Percentiles rank a stretch among this genome's conserved stretches.
These are phyloP conservation scores for Saccharomyces hybrid DNA, from an alignment of 1,139 yeast genomes.

Conservation along the genomic window DNA sequence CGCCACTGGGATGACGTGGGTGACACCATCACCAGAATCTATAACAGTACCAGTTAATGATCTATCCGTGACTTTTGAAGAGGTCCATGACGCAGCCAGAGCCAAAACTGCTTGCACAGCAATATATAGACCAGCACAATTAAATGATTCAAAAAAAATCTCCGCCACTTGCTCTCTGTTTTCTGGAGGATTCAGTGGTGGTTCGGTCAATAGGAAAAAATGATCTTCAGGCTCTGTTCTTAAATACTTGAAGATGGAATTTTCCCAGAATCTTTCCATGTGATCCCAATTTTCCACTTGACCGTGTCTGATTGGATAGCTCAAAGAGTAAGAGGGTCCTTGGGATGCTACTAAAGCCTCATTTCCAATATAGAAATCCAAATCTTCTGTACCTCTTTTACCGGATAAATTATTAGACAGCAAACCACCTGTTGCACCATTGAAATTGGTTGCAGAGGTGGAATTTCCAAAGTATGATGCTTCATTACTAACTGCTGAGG, in stretches of 20 bases:
- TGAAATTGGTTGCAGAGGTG: constrained; percentile 32
- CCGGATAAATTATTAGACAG: constrained; percentile 48
- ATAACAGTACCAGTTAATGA: constrained; percentile 97
- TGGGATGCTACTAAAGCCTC: constrained; percentile 87
- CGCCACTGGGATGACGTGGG: constrained; percentile 98
- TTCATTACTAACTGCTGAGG: constrained; percentile 21
- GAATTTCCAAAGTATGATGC: constrained; percentile 30
- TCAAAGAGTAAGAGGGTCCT: constrained; percentile 82
- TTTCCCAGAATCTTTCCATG: constrained; percentile 99
- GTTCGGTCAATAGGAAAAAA: constrained; percentile 89
- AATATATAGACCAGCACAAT: constrained; percentile 95
- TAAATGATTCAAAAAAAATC: constrained; percentile 96
- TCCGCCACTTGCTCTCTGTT: constrained; percentile 98
- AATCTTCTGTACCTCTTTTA: constrained; percentile 88
- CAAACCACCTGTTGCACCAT: constrained; percentile 26
- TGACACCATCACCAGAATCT: constrained; percentile 96
- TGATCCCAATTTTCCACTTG: constrained; percentile 99
- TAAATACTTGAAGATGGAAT: constrained; percentile 87
- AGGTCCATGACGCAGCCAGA: constrained; percentile 98
- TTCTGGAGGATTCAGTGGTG: constrained; percentile 97
- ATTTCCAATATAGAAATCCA: constrained; percentile 92
- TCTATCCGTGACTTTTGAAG: constrained; percentile 88
- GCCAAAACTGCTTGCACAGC: constrained; percentile 99
- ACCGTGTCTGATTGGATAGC: constrained; percentile 94
- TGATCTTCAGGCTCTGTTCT: constrained; percentile 99